Conservation (phyloP, 345 rosid genomes). For the Eucalyptus cloeziana region DNA sequence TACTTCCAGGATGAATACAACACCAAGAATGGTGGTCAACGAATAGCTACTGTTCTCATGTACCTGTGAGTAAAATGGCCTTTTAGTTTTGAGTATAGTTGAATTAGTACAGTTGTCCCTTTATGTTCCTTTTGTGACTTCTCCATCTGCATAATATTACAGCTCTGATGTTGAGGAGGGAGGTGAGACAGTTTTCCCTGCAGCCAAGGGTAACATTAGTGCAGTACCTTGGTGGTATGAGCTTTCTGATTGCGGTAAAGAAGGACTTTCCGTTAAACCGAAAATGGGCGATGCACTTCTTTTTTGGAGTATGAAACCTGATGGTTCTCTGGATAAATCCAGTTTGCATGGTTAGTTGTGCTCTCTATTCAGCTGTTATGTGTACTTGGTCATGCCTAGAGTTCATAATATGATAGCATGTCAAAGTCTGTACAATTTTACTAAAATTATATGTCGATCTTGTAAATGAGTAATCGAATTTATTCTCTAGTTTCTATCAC, state of each 20-base stretch:
- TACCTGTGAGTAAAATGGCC: slow-evolving; percentile 59
- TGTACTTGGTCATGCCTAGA: not conserved
- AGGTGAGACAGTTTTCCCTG: slow-evolving; percentile 91
- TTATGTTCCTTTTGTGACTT: not conserved
- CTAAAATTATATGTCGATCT: not conserved
- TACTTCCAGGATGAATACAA: slow-evolving; percentile 81
- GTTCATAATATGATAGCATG: not conserved
- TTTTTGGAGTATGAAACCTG: slow-evolving; percentile 98
- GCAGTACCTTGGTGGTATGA: slow-evolving; percentile 87
- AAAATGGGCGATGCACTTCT: slow-evolving; percentile 96
- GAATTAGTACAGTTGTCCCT: not conserved
- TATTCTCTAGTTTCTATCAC: not conserved
- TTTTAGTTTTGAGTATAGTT: not conserved
- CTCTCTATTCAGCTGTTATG: not conserved
- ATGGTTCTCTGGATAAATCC: slow-evolving; percentile 62
- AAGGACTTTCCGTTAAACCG: slow-evolving; percentile 81
- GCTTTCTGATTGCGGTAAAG: slow-evolving; percentile 80
- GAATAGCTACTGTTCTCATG: slow-evolving; percentile 93
- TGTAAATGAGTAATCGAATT: not conserved
- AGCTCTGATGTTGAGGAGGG: slow-evolving; percentile 98
- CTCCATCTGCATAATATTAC: not conserved
- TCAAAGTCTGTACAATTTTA: not conserved
- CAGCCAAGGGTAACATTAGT: slow-evolving; percentile 75
- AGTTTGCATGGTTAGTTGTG: slow-evolving; percentile 76
- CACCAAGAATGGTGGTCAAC: slow-evolving; percentile 90